Conservation (phyloP, 352 stramenopile genomes). For the Phytopythium cucurbitacearum region DNA sequence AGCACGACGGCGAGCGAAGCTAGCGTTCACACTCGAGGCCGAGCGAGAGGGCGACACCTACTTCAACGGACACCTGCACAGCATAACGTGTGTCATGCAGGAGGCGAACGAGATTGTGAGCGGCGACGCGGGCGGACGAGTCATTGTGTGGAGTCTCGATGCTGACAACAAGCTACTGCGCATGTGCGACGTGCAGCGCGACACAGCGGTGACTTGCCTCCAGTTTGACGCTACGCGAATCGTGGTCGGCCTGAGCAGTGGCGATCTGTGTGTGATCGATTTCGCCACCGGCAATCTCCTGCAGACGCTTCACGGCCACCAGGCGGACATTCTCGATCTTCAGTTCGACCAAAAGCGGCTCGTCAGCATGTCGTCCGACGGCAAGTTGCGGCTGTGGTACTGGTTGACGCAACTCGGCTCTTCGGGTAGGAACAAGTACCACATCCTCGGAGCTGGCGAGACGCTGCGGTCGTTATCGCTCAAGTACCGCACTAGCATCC, state of each 20-base stretch:
- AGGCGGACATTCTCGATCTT: slow-evolving; percentile 44
- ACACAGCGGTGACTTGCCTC: slow-evolving; percentile 49
- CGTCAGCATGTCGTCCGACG: slow-evolving; percentile 62
- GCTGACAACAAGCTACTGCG: slow-evolving; percentile 53
- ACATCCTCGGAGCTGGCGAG: slow-evolving; percentile 65
- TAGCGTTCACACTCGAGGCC: slow-evolving; percentile 35
- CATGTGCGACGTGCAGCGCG: slow-evolving; percentile 50
- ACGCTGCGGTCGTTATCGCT: slow-evolving; percentile 70
- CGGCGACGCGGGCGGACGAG: slow-evolving; percentile 45
- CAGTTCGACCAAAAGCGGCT: slow-evolving; percentile 71
- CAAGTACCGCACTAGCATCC: slow-evolving; percentile 71
- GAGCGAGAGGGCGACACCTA: slow-evolving; percentile 31
- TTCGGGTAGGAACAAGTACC: slow-evolving; percentile 55
- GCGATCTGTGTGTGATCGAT: slow-evolving; percentile 65
- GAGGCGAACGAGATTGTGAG: slow-evolving; percentile 73
- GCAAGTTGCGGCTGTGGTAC: slow-evolving; percentile 54
- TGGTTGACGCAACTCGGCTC: slow-evolving; percentile 53
- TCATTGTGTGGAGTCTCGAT: slow-evolving; percentile 76
- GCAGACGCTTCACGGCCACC: slow-evolving; percentile 58
- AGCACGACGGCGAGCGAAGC: slow-evolving; percentile 24
- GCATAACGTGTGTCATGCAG: slow-evolving; percentile 50
- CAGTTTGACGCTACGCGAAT: slow-evolving; percentile 78
- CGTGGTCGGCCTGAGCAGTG: slow-evolving; percentile 46
- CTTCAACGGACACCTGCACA: slow-evolving; percentile 50
- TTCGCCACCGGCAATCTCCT: slow-evolving; percentile 66